Base-by-base conservation (phyloP, 129 eudicot species). In the Tanacetum coccineum region DNA sequence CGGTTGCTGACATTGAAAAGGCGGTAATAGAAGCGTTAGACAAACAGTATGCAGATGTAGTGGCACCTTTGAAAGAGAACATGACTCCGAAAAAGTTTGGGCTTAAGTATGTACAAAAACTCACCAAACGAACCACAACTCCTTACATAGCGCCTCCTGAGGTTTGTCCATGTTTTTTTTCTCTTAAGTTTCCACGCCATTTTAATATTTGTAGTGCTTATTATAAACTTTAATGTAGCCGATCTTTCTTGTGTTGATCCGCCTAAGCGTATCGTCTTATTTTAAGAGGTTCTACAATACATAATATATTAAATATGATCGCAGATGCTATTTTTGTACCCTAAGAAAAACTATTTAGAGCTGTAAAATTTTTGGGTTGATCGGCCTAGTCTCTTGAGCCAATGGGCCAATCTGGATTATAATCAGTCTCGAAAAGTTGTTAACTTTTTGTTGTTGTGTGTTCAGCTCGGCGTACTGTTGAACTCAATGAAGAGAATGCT, bases 401-500 rank as follows among this genome's bases (percentile, higher is more conserved):
- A 36, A 36, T 36, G 42, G 42, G 42, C 42, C 42, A 36, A 36
- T 36, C 42, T 36, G 42, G 42, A 36, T 36, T 1, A 36, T 36
- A 36, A 36, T 36, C 10, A 36, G 6, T 36, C 42, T 2, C 10
- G 42, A 0, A 7, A 36, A 7, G 42, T 8, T 36, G 9, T 36
- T 36, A 36, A 36, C 6, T 36, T 6, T 36, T 36, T 8, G 3
- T 26, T 46, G 17, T 40, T 61, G 69, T 36, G 13, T 18, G 14
- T 72, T 18, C 71, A 89, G 94, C 94, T 89, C 68, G 96, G 96
- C 18, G 79, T 89, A 47, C 86, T 89, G 9, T 72, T 89, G 78
- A 89, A 89, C 82, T 85, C 94, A 2, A 73, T 89, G 93, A 89
- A 89, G 83, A 89, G 90, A 75, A 89, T 89, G 96, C 81, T 89